Evolutionary conservation across 257 asterid species (phyloP), one percentile per base, ranked within the genome.

Genomic region (Apocynum venetum): DNA sequence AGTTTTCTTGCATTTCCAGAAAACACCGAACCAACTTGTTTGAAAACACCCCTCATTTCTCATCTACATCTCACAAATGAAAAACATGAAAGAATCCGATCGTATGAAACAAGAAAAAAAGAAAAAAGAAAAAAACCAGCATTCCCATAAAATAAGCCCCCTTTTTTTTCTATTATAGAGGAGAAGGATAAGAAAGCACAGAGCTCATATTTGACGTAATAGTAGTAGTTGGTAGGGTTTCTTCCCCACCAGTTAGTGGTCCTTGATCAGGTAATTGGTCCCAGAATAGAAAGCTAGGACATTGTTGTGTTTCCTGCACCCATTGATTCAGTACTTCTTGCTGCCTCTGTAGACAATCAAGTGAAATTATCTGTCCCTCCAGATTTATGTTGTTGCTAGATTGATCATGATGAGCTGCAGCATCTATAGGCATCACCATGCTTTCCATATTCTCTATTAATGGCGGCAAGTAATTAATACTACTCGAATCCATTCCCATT

Each of bases 281-380:
- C 98, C 97, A 92, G 55, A 87, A 90, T 70, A 89, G 83, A 83
- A 82, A 90, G 81, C 88, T 87, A 19, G 91, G 85, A 73, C 88
- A 89, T 10, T 91, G 91, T 51, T 88, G 92, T 61, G 87, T 65
- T 4, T 88, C 91, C 52, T 87, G 89, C 52, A 78, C 85, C 98
- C 98, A 93, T 35, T 89, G 89, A 77, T 84, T 80, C 4, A 87
- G 57, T 61, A 85, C 8, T 0, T 46, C 49, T 46, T 46, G 86
- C 71, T 84, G 88, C 63, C 85, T 84, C 81, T 86, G 89, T 80
- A 88, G 43, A 75, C 89, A 85, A 80, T 90, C 96, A 36, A 73
- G 76, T 8, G 80, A 35, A 13, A 53, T 53, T 36, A 78, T 52
- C 19, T 83, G 85, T 47, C 85, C 84, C 19, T 79, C 83, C 64